Conservation (phyloP, 306 rosid genomes). For the Rosa chinensis region DNA sequence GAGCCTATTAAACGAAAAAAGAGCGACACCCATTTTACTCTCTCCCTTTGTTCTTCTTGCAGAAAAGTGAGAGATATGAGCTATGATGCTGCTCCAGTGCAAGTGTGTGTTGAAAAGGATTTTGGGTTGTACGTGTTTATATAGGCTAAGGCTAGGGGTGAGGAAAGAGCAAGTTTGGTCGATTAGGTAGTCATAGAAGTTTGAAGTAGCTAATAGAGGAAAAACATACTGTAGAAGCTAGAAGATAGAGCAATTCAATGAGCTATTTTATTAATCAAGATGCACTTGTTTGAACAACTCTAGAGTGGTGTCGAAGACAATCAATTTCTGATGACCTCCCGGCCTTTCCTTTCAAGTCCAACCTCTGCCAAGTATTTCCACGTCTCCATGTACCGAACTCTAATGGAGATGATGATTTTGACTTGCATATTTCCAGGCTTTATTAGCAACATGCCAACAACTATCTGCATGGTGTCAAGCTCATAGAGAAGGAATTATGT, state of each 20-base stretch:
- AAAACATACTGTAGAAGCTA: not conserved
- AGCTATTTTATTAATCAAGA: constrained; percentile 23
- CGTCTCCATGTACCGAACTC: not conserved
- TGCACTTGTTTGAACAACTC: constrained; percentile 38
- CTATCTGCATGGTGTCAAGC: constrained; percentile 6
- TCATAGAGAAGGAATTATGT: not conserved
- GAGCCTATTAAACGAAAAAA: constrained; percentile 17
- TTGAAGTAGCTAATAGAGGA: constrained; percentile 27
- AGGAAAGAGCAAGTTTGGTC: constrained; percentile 23
- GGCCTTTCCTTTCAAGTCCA: constrained; percentile 1
- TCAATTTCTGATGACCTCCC: not conserved
- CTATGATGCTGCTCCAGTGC: not conserved
- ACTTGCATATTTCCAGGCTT: not conserved
- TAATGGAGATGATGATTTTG: constrained; percentile 19
- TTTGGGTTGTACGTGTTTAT: constrained; percentile 21
- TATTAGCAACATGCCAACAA: not conserved
- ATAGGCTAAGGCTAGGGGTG: constrained; percentile 7
- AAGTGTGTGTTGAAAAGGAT: not conserved
- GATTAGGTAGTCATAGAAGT: constrained; percentile 21
- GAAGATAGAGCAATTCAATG: not conserved
- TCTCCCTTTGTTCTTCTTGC: not conserved
- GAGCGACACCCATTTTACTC: constrained; percentile 36
- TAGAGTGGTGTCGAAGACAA: constrained; percentile 13
- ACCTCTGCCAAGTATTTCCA: constrained; percentile 8
- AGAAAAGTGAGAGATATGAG: not conserved